Conservation (phyloP, 2,329 filamentous ascomycete species). For the Paraphoma chrysanthemicola region DNA sequence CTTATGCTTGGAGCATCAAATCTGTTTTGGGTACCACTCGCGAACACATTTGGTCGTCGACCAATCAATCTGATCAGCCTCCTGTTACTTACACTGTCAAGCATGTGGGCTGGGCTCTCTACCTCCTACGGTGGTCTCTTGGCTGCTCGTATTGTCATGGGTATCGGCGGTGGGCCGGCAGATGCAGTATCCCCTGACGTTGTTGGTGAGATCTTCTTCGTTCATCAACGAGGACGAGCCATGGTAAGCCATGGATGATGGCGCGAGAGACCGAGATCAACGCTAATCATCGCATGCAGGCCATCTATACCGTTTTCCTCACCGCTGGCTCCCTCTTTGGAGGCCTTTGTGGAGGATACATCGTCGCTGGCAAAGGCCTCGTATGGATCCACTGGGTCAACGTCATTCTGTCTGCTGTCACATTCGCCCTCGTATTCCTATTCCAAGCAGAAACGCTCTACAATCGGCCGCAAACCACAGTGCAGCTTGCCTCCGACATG, state of each 20-base stretch:
- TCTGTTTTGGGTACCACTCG: conserved; percentile 51
- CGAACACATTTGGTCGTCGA: conserved; percentile 50
- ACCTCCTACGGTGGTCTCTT: conserved; percentile 46
- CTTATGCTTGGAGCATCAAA: conserved; percentile 50
- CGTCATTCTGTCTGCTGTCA: conserved; percentile 42
- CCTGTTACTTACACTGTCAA: conserved; percentile 41
- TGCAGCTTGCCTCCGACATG: conserved; percentile 15
- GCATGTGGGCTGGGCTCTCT: conserved; percentile 52
- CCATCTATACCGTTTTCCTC: conserved; percentile 52
- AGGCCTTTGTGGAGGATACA: conserved; percentile 51
- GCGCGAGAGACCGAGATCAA: background rate
- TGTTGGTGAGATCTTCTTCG: conserved; percentile 52
- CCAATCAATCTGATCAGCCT: conserved; percentile 47
- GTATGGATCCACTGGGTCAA: conserved; percentile 52
- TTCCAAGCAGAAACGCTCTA: conserved; percentile 52
- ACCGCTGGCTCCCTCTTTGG: conserved; percentile 47
- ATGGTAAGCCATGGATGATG: conserved; percentile 33
- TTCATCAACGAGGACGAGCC: conserved; percentile 51
- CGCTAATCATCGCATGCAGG: conserved; percentile 22
- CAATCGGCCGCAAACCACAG: conserved; percentile 34
- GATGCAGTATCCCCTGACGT: conserved; percentile 51
- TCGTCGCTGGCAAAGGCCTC: conserved; percentile 44
- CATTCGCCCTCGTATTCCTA: conserved; percentile 43
- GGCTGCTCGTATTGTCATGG: conserved; percentile 48
- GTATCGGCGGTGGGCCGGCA: conserved; percentile 44